Conservation (phyloP, 2,329 filamentous ascomycete species). For the Drechslera avenae region DNA sequence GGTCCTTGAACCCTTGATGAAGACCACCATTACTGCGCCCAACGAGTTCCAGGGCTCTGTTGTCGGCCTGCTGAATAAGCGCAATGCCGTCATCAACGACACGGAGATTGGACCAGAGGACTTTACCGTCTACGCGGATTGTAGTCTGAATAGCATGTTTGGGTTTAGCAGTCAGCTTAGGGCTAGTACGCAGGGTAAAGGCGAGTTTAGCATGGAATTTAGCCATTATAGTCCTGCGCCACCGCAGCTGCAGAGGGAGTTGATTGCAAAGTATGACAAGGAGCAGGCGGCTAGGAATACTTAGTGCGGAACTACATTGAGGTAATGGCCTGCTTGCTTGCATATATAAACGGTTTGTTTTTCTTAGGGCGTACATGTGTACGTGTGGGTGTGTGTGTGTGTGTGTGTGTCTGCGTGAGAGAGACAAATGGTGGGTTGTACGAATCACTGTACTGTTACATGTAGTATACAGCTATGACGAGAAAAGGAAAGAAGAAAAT, state of each 20-base stretch:
- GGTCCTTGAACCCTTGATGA: slow-evolving; percentile 96
- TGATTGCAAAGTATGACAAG: slow-evolving; percentile 71
- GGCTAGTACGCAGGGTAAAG: slow-evolving; percentile 95
- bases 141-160: slow-evolving; percentile 96
- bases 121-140: slow-evolving; percentile 90
- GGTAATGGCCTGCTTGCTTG: slow-evolving; percentile 4
- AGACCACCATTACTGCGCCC: slow-evolving; percentile 93
- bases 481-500: slow-evolving; percentile 10
- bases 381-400: slow-evolving; percentile 13
- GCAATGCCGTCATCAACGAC: slow-evolving; percentile 91
- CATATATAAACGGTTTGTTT: slow-evolving; percentile 26
- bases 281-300: slow-evolving; percentile 67
- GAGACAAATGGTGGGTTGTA: too few relatives aligned
- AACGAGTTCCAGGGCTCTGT: slow-evolving; percentile 98
- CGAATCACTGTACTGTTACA: slow-evolving; percentile 23
- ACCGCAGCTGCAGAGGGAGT: slow-evolving; percentile 82
- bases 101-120: slow-evolving; percentile 94
- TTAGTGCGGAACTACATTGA: slow-evolving; percentile 43
- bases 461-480: slow-evolving; percentile 8
- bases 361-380: slow-evolving; percentile 7
- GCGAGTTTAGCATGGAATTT: slow-evolving; percentile 99
- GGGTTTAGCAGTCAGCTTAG: slow-evolving; percentile 91
- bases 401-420: too few relatives aligned
- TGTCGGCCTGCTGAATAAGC: slow-evolving; percentile 94
- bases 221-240: slow-evolving; percentile 91